Evolutionary conservation across 2,329 filamentous ascomycete genomes (phyloP), one percentile per base, ranked within the genome.

Genomic region (Diaporthe caulivora): DNA sequence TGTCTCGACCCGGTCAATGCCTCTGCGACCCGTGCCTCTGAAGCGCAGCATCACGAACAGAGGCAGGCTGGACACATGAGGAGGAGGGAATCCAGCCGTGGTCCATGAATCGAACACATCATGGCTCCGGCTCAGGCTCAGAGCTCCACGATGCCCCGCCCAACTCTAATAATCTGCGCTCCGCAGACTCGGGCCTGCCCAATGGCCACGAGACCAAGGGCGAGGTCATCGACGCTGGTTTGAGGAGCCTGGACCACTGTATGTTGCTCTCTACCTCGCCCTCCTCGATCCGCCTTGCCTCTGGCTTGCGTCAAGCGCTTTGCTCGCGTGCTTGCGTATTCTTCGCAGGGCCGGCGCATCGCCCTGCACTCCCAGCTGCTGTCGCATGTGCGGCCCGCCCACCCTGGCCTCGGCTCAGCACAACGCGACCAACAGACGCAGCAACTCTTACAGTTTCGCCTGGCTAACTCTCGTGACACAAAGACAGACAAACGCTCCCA

Each of bases 401-500:
- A 40, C 37, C 34, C 9, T 37, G 5, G 18, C 40, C 29, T 26
- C 42, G 42, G 49, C 10, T 9, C 21, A 13, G 17, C 31, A 18
- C 13, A 11, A 31, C 11, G 47, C 7, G 47, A 3, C 37, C 47
- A 29, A 57, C 40, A 26, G 58, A 44, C 60, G 26, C 42, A 51
- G 13, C 3, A 18, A n/a, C 3, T 9, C 54, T 21, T 62, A 37
- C 40, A 34, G 53, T 40, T 44, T 47, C 18, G 15, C 55, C 42
- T 69, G 54, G 47, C 68, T 76, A 72, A 75, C 40, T 29, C 71
- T 57, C 69, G 44, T 69, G 76, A 26, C 18, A 18, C 49, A 57
- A 77, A 98, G 95, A 98, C 84, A 95, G 93, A 80, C 90, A 91
- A 81, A 92, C 92, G 77, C 91, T 99, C 73, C 95, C 97, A 71